Base-by-base conservation (phyloP, 352 stramenopile genomes). In the Phytophthora nicotianae region DNA sequence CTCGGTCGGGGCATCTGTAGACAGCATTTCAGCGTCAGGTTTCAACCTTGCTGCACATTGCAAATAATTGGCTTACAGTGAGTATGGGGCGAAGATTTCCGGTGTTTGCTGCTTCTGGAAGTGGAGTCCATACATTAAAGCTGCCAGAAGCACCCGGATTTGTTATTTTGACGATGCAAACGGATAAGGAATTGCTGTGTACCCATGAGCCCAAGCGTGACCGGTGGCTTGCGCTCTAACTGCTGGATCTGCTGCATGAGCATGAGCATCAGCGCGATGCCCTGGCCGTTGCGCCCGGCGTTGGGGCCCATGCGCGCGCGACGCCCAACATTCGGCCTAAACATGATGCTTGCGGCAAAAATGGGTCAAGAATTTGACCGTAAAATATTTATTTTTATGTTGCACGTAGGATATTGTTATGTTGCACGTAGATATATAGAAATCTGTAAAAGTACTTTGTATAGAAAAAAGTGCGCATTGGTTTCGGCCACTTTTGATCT, bases 1-100 rank as follows among this genome's bases (percentile, higher is more conserved):
- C 69, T 65, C 70, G 65, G 47, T 92, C 77, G 1, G 88, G 84
- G 47, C 88, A 96, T 50, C 87, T 96, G 21, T 6, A 58, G 13
- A 37, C 23, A 56, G 20, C 5, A 11, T 58, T 8, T 21, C 20
- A 33, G 33, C 16, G 16, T 57, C 29, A 46, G 19, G 4, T 11
- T 24, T 50, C 35, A 21, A 60, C 8, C 2, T 46, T 19, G n/a
- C n/a, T n/a, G n/a, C n/a, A n/a, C 16, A 11, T n/a, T 32, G 7
- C 8, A 38, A 29, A 14, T 13, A 33, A 48, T 27, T 58, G 0
- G 67, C 72, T 41, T 57, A 83, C 80, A 89, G 70, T 23, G 70
- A 86, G 13, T 74, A 87, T 17, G 64, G 58, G 8, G 49, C 62
- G 41, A 88, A 81, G 17, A 80, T 43, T 6, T 64, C 52, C 2